phyloP scores from a whole-genome alignment of 2,329 filamentous ascomycete genomes.

The Penicillium sp. region DNA sequence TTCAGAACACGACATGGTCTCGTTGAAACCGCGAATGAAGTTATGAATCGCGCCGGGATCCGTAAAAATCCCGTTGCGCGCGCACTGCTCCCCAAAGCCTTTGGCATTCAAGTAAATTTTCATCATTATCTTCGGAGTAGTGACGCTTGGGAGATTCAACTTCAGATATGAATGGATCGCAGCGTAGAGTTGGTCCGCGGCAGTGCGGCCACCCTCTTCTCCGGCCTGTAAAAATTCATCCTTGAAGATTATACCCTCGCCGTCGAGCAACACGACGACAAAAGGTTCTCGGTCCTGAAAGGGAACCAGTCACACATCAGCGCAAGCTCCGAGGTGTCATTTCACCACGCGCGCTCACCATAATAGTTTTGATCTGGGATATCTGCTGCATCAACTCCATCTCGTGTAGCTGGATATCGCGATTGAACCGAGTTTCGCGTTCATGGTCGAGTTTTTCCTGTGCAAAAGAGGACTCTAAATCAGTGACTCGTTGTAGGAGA shows the following conservation, averaged over 20 bases:
- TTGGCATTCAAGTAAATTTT: slow-evolving; percentile 60
- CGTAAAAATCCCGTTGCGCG: slow-evolving; percentile 50
- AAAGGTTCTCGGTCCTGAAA: slow-evolving; percentile 57
- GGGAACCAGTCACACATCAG: slow-evolving; percentile 18
- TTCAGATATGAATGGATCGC: slow-evolving; percentile 51
- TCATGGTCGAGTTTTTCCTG: slow-evolving; percentile 52
- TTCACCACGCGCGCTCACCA: slow-evolving; percentile 40
- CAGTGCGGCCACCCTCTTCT: slow-evolving; percentile 57
- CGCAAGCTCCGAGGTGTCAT: slow-evolving; percentile 6
- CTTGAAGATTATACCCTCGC: slow-evolving; percentile 59
- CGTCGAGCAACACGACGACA: slow-evolving; percentile 59
- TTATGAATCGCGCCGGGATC: slow-evolving; percentile 51
- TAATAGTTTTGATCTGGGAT: slow-evolving; percentile 48
- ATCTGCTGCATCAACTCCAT: slow-evolving; percentile 53
- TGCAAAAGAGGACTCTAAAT: slow-evolving; percentile 50
- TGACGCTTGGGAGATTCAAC: slow-evolving; percentile 46
- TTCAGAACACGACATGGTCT: slow-evolving; percentile 54
- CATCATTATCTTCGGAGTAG: slow-evolving; percentile 53
- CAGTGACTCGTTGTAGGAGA: slow-evolving; percentile 48
- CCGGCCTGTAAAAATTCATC: slow-evolving; percentile 55
- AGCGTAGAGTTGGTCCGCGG: slow-evolving; percentile 54
- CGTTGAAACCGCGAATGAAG: slow-evolving; percentile 61
- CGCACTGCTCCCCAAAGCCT: slow-evolving; percentile 54
- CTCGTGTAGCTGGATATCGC: slow-evolving; percentile 53
- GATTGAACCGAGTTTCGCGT: slow-evolving; percentile 52